Evolutionary conservation across 345 rosid genomes (phyloP).

Genomic region (Populus nigra): DNA sequence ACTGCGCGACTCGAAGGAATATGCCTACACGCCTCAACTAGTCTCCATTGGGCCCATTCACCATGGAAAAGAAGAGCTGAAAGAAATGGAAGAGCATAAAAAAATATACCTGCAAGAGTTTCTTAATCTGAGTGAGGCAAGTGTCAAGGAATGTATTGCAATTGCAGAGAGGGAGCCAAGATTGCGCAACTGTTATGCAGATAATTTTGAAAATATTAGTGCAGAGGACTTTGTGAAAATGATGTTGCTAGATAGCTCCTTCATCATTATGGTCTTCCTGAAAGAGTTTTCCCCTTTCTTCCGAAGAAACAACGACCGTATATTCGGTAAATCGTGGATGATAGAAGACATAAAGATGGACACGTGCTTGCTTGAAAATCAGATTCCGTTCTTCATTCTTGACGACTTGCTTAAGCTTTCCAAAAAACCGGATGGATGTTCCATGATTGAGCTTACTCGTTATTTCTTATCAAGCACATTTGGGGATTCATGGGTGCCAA

Average conservation of each 20-base stretch:
- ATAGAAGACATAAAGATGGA: too few relatives aligned
- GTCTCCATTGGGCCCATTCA: constrained; percentile 22
- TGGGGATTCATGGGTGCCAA: not conserved
- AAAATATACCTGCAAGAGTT: not conserved
- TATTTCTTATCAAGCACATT: not conserved
- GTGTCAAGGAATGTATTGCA: not conserved
- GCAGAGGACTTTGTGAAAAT: constrained; percentile 5
- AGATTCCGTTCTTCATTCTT: constrained; percentile 31
- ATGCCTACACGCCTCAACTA: constrained; percentile 11
- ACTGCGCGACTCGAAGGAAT: not conserved
- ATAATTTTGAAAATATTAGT: not conserved
- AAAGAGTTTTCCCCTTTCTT: too few relatives aligned
- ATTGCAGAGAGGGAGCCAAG: not conserved
- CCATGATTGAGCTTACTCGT: not conserved
- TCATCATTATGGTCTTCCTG: constrained; percentile 6
- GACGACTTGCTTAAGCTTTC: constrained; percentile 11
- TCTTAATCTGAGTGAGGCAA: not conserved
- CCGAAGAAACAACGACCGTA: too few relatives aligned
- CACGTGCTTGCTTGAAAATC: constrained; percentile 36
- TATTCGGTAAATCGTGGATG: too few relatives aligned
- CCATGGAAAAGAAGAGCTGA: constrained; percentile 4
- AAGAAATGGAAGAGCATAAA: constrained; percentile 18
- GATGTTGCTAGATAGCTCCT: constrained; percentile 5
- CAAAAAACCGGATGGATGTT: not conserved
- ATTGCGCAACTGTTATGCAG: constrained; percentile 2